Base-by-base conservation (phyloP, 106 monocot genomes). In the Dendrobium huoshanense region DNA sequence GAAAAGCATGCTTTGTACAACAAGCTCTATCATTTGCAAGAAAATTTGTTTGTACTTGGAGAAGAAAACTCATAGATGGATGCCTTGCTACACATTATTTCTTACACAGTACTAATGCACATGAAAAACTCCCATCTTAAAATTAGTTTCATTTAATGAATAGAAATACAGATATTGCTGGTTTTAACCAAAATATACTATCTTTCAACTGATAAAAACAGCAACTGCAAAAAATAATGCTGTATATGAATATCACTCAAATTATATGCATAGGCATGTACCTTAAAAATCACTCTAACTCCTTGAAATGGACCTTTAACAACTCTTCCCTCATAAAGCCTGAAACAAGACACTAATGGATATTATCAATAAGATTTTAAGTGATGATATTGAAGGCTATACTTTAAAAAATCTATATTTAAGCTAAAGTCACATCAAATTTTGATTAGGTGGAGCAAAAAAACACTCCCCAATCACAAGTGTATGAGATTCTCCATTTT, bases 321-420 rank as follows among this genome's bases (percentile, higher is more conserved):
- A 77, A 97, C 81, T 88, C 94, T 89, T 84, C 97, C 94, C 58
- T 94, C 97, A 73, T 94, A 97, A 83, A 97, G 92, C 89, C 97
- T 97, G 92, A 68, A 94, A 90, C 49, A 27, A 80, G 72, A 87
- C 89, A 87, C 85, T 82, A 77, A 84, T 80, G 72, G 49, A 84
- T 80, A 79, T 80, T 81, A 85, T 74, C 47, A 81, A 81, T 78
- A 86, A 42, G 85, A 81, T 81, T 84, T 67, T n/a, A 55, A 47
- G 44, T 64, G 67, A 81, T 6, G 19, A 79, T 51, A 42, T 73
- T 27, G 43, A 11, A 42, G 65, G 51, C 10, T 51, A 51, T 15
- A 51, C 51, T 51, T 13, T 13, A 13, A 51, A 51, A 51, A 15
- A 2, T 3, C 13, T 51, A 16, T 13, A 51, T 51, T 51, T 45